These are phyloP conservation scores for Umbilicaria muhlenbergii DNA, from an alignment of 495 filamentous ascomycete genomes.

Conservation along the genomic window DNA sequence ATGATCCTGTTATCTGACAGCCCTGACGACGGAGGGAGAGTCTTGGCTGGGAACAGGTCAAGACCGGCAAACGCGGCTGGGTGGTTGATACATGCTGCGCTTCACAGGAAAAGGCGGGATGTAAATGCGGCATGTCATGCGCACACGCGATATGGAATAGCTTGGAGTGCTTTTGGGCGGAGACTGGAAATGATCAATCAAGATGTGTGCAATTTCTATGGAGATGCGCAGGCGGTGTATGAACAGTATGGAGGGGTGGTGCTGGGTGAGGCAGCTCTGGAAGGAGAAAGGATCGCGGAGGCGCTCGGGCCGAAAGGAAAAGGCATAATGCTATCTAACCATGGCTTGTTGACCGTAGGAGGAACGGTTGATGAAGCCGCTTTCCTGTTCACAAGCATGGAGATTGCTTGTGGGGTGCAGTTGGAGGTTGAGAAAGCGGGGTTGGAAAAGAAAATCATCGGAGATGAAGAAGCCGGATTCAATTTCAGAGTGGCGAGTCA, in stretches of 20 bases:
- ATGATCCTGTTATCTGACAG: constrained; percentile 23
- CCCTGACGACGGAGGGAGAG: constrained; percentile 21
- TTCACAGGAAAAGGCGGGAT: constrained; percentile 34
- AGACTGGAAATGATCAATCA: constrained; percentile 34
- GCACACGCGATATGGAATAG: constrained; percentile 30
- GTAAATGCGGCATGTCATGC: constrained; percentile 35
- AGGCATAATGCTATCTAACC: constrained; percentile 34
- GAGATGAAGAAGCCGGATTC: constrained; percentile 34
- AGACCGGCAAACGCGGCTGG: constrained; percentile 46
- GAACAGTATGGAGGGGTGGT: constrained; percentile 40
- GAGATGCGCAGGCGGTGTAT: constrained; percentile 33
- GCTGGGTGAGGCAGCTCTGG: constrained; percentile 24
- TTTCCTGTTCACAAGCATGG: constrained; percentile 34
- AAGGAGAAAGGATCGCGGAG: constrained; percentile 33
- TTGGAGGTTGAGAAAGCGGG: constrained; percentile 32
- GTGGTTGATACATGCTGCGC: constrained; percentile 47
- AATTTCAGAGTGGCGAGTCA: constrained; percentile 38
- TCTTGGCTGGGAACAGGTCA: constrained; percentile 30
- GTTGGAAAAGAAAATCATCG: constrained; percentile 25
- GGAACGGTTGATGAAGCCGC: constrained; percentile 38
- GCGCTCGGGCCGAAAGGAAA: constrained; percentile 29
- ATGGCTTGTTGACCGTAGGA: constrained; percentile 38
- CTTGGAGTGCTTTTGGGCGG: constrained; percentile 31
- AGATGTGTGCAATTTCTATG: constrained; percentile 41
- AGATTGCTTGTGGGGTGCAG: constrained; percentile 34